Base-by-base conservation (phyloP, 1,284 basidiomycete genomes). In the Flammula alnicola region DNA sequence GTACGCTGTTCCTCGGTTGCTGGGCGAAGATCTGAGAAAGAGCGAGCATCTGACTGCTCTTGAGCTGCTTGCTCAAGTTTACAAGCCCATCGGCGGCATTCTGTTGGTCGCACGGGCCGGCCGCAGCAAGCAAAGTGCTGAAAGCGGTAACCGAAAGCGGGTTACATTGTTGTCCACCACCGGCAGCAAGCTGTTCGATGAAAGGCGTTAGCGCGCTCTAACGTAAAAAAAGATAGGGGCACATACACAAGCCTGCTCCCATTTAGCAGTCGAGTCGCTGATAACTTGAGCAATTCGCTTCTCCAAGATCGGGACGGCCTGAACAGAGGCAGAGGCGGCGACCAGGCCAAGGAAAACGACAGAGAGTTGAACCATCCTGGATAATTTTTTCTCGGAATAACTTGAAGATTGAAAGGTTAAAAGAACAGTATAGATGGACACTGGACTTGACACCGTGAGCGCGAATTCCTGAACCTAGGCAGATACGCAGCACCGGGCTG, bases 61-160 rank as follows among this genome's bases (percentile, higher is more conserved):
- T 75, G 41, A 86, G 74, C 16, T 71, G 61, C 63, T 84, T 84
- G 29, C 79, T 80, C 23, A 86, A 74, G 58, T 79, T 74, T 51
- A 86, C 72, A 79, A 86, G 82, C 12, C 63, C 58, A 59, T 86
- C 84, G 7, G 79, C 83, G 7, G 77, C 71, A 59, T 86, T 63
- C 59, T 86, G 84, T 63, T 86, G 84, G 10, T 78, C 83, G 59
- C 84, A 86, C 42, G 72, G 65, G 16, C 75, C 78, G 0, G 79
- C 76, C 4, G 69, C 77, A 17, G 79, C 78, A 12, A 84, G 73
- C 16, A 86, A 72, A n/a, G 79, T 80, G 6, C 60, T 59, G 58
- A 83, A 82, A 0, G 81, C 75, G 0, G 64, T 71, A 19, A 81
- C 70, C 0, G 83, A 77, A 45, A 81, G 63, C 4, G 75, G 66